phyloP scores from a whole-genome alignment of 1,139 yeast genomes.

The Kodamaea arcana region DNA sequence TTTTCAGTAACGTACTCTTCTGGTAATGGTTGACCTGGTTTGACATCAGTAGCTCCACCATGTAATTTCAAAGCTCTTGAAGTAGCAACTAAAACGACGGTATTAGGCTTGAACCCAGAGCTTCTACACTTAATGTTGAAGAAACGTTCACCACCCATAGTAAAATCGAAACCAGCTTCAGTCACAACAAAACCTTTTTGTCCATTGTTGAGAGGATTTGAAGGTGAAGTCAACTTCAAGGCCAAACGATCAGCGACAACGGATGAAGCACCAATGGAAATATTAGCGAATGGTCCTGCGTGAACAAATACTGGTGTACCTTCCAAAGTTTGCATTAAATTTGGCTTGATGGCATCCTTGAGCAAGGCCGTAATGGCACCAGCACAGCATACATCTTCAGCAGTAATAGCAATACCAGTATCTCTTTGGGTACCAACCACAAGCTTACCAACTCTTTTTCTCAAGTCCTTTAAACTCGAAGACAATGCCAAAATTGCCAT shows the following conservation, averaged over 20 bases:
- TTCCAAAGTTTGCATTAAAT: conserved; percentile 79
- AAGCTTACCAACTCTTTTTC: conserved; percentile 65
- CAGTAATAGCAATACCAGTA: conserved; percentile 64
- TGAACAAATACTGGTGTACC: conserved; percentile 84
- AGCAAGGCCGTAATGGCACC: conserved; percentile 77
- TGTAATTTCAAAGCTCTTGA: conserved; percentile 75
- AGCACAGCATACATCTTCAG: conserved; percentile 76
- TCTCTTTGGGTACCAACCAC: conserved; percentile 62
- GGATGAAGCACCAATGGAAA: conserved; percentile 81
- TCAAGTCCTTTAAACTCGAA: conserved; percentile 59
- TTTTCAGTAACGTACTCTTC: conserved; percentile 64
- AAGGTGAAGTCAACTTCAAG: conserved; percentile 54
- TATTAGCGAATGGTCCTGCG: conserved; percentile 85
- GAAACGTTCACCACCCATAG: conserved; percentile 88
- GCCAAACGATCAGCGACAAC: conserved; percentile 76
- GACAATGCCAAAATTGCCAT: conserved; percentile 81
- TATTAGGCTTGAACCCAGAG: conserved; percentile 67
- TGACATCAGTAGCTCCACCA: conserved; percentile 82
- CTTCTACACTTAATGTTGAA: conserved; percentile 77
- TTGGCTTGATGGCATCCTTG: conserved; percentile 81
- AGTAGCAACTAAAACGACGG: conserved; percentile 76
- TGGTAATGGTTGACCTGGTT: conserved; percentile 75
- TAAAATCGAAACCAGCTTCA: conserved; percentile 83
- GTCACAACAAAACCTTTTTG: conserved; percentile 68
- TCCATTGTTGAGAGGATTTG: conserved; percentile 42